These are phyloP conservation scores for Sistotremastrum suecicum DNA, from an alignment of 768 basidiomycete species.

Conservation along the genomic window DNA sequence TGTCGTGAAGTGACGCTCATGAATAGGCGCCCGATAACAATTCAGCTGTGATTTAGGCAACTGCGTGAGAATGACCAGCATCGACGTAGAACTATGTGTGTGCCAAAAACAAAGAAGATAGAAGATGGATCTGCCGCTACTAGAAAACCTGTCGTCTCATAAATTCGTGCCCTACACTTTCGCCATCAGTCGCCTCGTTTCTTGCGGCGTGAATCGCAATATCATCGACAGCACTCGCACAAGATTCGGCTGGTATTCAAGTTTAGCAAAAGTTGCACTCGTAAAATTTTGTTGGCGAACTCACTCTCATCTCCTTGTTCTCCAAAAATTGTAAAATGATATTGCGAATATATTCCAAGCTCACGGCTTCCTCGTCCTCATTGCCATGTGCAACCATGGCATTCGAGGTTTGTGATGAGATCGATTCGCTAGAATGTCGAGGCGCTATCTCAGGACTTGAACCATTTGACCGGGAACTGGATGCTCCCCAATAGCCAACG, in stretches of 20 bases:
- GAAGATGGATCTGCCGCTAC: no score
- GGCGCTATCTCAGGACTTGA: conserved; percentile 21
- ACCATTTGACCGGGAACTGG: conserved; percentile 21
- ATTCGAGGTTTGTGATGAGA: conserved; percentile 14
- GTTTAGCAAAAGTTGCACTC: conserved; percentile 3
- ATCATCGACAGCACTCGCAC: conserved; percentile 87
- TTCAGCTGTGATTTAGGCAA: no score
- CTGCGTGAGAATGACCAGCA: no score
- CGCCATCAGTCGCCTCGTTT: conserved; percentile 76
- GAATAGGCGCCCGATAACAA: no score
- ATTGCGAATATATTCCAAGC: conserved; percentile 90
- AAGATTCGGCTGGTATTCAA: conserved; percentile 57
- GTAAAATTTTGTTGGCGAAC: conserved; percentile 15
- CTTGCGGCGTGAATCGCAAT: conserved; percentile 88
- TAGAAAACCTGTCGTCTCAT: no score
- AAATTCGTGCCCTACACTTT: conserved; percentile 39
- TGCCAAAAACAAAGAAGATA: no score
- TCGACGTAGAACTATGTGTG: no score
- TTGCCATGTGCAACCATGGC: conserved; percentile 16
- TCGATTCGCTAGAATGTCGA: conserved; percentile 1
- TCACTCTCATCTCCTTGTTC: conserved; percentile 94
- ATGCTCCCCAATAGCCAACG: conserved; percentile 75
- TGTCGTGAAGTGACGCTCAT: no score
- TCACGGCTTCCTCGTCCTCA: conserved; percentile 77
- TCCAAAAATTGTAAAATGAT: conserved; percentile 96